phyloP scores from a whole-genome alignment of 331 rosid genomes.

The Saraca asoca region DNA sequence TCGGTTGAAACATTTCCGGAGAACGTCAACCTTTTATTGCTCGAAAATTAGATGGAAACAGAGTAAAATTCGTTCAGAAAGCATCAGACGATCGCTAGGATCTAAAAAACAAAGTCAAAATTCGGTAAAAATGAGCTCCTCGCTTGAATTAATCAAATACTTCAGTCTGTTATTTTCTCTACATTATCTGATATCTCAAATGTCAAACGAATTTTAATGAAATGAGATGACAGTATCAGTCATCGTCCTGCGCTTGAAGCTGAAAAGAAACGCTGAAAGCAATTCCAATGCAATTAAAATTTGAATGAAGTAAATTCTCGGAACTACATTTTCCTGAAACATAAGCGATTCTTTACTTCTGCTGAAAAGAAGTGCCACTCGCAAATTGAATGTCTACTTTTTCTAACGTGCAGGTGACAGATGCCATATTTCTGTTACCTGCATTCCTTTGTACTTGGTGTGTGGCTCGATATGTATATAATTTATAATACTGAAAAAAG shows the following conservation, averaged over 20 bases:
- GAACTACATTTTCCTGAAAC: too few relatives aligned
- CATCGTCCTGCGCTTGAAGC: too few relatives aligned
- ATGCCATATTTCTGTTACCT: background rate
- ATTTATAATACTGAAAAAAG: constrained; percentile 6
- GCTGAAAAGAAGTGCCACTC: too few relatives aligned
- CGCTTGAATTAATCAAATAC: background rate
- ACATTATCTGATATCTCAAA: constrained; percentile 14
- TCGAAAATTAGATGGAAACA: background rate
- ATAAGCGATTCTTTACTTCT: too few relatives aligned
- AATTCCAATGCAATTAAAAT: too few relatives aligned
- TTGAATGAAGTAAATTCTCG: too few relatives aligned
- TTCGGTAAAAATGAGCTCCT: too few relatives aligned
- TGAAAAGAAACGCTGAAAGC: too few relatives aligned
- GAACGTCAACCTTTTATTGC: background rate
- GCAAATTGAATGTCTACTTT: too few relatives aligned
- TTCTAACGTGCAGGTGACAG: too few relatives aligned
- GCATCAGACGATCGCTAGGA: background rate
- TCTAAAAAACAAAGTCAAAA: background rate
- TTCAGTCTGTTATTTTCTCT: constrained; percentile 10
- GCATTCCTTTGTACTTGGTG: background rate
- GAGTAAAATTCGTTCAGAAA: background rate
- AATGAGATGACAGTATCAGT: background rate
- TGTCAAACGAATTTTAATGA: background rate
- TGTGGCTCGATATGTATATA: background rate
- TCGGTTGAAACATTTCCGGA: background rate